Evolutionary conservation across 345 rosid genomes (phyloP).

Genomic region (Hypericum androsaemum): DNA sequence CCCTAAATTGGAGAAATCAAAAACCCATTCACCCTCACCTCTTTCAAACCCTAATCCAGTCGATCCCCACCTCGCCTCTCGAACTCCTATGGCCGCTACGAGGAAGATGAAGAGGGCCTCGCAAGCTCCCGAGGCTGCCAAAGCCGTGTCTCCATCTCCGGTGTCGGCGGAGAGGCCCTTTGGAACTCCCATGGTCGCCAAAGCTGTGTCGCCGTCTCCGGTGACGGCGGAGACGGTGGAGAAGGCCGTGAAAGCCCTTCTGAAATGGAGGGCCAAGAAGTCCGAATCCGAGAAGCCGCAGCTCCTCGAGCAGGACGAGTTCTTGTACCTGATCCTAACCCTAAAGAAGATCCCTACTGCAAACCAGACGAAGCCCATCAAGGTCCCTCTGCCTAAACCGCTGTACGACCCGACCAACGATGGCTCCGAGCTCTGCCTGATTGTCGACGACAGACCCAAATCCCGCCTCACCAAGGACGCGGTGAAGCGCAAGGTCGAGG

Average conservation of each 20-base stretch:
- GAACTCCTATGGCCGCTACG: too few species aligned
- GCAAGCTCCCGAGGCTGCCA: too few species aligned
- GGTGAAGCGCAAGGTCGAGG: conserved; percentile 49
- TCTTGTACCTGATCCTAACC: conserved; percentile 44
- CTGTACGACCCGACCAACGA: conserved; percentile 29
- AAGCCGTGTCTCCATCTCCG: too few species aligned
- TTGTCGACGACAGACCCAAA: conserved; percentile 64
- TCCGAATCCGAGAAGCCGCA: conserved; percentile 45
- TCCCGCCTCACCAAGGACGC: conserved; percentile 50
- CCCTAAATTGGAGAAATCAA: too few species aligned
- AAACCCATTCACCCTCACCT: too few species aligned
- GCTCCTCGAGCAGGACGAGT: conserved; percentile 61
- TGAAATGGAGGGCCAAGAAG: conserved; percentile 45
- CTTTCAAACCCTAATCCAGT: too few species aligned
- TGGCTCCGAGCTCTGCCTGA: conserved; percentile 50
- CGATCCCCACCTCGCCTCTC: too few species aligned
- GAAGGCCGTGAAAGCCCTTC: conserved; percentile 36
- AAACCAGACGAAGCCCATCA: conserved; percentile 40
- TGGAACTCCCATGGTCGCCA: conserved; percentile 5
- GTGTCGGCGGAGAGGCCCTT: too few species aligned
- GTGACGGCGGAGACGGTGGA: conserved; percentile 29
- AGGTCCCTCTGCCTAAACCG: conserved; percentile 46
- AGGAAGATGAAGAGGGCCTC: too few species aligned
- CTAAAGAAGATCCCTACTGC: conserved; percentile 50
- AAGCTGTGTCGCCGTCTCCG: background rate